Evolutionary conservation across 257 asterid genomes (phyloP).

Genomic region (Galeopsis tetrahit): DNA sequence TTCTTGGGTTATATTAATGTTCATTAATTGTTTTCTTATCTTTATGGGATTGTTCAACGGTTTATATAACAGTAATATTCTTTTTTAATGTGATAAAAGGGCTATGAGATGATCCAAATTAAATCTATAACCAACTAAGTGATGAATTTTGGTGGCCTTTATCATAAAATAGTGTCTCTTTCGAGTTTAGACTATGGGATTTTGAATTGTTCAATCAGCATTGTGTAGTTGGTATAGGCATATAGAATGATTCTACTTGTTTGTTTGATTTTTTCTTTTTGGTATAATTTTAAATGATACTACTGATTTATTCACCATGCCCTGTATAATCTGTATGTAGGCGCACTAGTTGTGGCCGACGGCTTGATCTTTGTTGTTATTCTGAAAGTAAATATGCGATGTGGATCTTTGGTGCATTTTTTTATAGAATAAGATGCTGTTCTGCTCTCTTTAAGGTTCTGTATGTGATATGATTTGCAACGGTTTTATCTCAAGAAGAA

Average conservation of each 20-base stretch:
- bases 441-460: not conserved
- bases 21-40: slow-evolving; percentile 2
- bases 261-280: not conserved
- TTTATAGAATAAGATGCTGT: not conserved
- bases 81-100: not conserved
- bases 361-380: not conserved
- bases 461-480: not conserved
- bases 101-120: no score
- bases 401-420: slow-evolving; percentile 8
- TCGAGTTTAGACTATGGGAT: not conserved
- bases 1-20: slow-evolving; percentile 10
- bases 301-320: slow-evolving; percentile 3
- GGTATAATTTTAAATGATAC: not conserved
- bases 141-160: not conserved
- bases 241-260: not conserved
- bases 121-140: not conserved
- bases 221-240: not conserved
- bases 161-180: not conserved
- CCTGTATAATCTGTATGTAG: not conserved
- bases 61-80: not conserved
- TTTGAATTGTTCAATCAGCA: not conserved
- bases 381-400: not conserved
- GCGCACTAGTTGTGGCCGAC: not conserved
- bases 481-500: not conserved
- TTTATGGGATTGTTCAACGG: slow-evolving; percentile 3